Evolutionary conservation across 2,329 filamentous ascomycete genomes (phyloP), one percentile per base, ranked within the genome.

Genomic region (Dryadomyces quercus-mongolicae): DNA sequence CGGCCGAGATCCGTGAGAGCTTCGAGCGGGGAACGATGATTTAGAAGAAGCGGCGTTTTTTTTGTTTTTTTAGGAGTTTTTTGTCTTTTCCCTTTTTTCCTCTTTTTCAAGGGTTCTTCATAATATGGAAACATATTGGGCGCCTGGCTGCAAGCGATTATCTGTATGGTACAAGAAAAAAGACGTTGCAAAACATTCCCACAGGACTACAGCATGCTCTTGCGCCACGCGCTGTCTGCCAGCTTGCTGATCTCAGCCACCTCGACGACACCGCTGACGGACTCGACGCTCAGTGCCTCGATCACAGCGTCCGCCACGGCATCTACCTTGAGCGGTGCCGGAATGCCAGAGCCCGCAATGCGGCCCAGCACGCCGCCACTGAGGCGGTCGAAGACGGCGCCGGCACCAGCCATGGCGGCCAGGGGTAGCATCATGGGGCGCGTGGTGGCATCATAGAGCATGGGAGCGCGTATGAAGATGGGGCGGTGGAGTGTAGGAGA

Each of bases 11-110:
- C 63, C 78, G 93, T 66, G 93, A 98, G 66, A 96, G 87, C 69
- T 98, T 98, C 68, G 93, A 98, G 78, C 81, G 93, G 60, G 93
- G 93, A 18, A 97, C 93, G 3, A 94, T 94, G 80, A 54, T 54
- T 15, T 45, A 22, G 20, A 10, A 7, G 8, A 12, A n/a, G 25
- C 25, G 25, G 4, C 8, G 25, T 31, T 8, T 31, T 4, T 31
- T 31, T 42, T 42, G 12, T 42, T 42, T 13, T 4, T 42, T 42
- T 42, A n/a, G n/a, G n/a, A n/a, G n/a, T 15, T 4, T 42, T 22
- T 21, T 21, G 44, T 31, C 8, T 31, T 31, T 8, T 31, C 4
- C 8, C 8, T 31, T 31, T 31, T 31, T 31, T 31, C 8, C 8
- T 8, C 25, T 31, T 31, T 8, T 31, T 8, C 25, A n/a, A n/a